Conservation (phyloP, 305 asterid species). For the Fraxinus xanthoxyloides region DNA sequence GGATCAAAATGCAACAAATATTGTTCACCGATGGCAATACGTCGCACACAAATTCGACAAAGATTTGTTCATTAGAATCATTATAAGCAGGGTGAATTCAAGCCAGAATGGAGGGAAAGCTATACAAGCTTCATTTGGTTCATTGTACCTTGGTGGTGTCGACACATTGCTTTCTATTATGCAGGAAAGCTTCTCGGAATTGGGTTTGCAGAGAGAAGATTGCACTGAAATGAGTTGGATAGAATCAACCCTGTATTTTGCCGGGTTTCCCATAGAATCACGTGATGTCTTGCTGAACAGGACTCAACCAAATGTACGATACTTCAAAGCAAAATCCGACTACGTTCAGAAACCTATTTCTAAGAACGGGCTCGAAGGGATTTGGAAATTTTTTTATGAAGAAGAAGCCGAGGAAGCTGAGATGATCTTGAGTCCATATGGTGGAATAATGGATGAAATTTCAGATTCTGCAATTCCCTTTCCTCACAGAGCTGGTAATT, state of each 20-base stretch:
- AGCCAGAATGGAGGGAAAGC: background rate
- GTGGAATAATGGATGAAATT: constrained; percentile 36
- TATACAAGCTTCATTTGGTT: background rate
- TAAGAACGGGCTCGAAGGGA: constrained; percentile 17
- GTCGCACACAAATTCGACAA: constrained; percentile 18
- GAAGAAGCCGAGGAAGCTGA: constrained; percentile 21
- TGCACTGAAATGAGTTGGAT: constrained; percentile 44
- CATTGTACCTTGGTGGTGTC: constrained; percentile 25
- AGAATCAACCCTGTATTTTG: constrained; percentile 24
- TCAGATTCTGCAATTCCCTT: constrained; percentile 31
- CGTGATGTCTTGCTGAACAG: constrained; percentile 18
- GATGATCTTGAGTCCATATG: constrained; percentile 31
- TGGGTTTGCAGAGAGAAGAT: constrained; percentile 27
- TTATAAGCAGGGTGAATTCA: background rate
- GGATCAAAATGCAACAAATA: constrained; percentile 19
- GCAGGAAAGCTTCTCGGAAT: constrained; percentile 26
- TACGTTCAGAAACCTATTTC: constrained; percentile 32
- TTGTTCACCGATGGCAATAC: constrained; percentile 23
- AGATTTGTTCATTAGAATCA: background rate
- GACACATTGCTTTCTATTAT: constrained; percentile 16
- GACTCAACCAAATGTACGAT: background rate
- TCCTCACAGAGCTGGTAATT: constrained; percentile 42
- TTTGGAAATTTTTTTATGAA: constrained; percentile 22
- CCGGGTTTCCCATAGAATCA: constrained; percentile 8
- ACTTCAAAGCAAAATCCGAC: constrained; percentile 35